Conservation (phyloP, 164 flowering plant genomes). For the Liriodendron chinense region DNA sequence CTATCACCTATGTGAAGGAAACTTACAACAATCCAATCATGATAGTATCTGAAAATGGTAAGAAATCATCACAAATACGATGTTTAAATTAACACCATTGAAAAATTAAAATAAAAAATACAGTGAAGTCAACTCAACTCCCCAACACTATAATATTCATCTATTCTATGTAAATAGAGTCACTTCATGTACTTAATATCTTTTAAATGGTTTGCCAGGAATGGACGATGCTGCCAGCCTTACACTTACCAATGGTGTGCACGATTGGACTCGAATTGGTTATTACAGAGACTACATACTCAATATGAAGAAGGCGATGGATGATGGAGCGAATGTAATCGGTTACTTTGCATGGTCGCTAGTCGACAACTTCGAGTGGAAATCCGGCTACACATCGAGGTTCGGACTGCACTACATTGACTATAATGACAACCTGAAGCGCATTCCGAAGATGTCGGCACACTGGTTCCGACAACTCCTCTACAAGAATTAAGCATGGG, state of each 20-base stretch:
- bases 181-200: not conserved
- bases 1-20: constrained; percentile 20
- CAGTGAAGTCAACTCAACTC: not conserved
- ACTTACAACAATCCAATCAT: constrained; percentile 16
- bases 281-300: constrained; percentile 50
- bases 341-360: constrained; percentile 19
- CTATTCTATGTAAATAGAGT: too few relatives aligned
- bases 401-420: constrained; percentile 12
- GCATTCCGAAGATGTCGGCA: constrained; percentile 13
- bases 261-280: constrained; percentile 56
- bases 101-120: too few relatives aligned
- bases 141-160: too few relatives aligned
- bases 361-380: constrained; percentile 19
- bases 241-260: constrained; percentile 47
- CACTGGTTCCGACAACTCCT: constrained; percentile 10
- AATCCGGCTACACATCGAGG: constrained; percentile 8
- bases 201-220: constrained; percentile 30
- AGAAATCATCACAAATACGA: not conserved
- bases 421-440: constrained; percentile 6
- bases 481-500: not conserved
- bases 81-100: not conserved
- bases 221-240: constrained; percentile 86
- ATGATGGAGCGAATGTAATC: constrained; percentile 17
- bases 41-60: constrained; percentile 22
- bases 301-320: constrained; percentile 59